Evolutionary conservation across 495 filamentous ascomycete genomes (phyloP), one percentile per base, ranked within the genome.

Genomic region (Penicillium malachiteum): DNA sequence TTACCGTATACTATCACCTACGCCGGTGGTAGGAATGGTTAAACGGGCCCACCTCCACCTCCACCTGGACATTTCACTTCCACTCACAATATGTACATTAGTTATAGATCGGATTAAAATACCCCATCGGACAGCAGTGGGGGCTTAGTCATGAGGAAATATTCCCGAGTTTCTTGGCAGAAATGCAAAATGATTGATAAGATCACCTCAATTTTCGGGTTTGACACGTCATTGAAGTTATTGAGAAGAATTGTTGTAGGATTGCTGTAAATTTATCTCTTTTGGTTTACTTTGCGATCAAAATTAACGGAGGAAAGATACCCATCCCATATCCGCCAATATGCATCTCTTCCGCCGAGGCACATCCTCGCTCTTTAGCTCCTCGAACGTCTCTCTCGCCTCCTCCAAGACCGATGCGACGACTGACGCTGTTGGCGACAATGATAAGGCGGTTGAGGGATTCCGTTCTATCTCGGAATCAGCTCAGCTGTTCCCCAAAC

Each of bases 401-500:
- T 67, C 71, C 31, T 63, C 59, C 42, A 64, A 47, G 56, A 71
- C 60, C 50, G 60, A 63, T 45, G 55, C 63, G 17, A 57, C 64
- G 18, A 61, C 59, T 32, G 65, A 55, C 14, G 55, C 62, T n/a
- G 57, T 60, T 33, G 62, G 61, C 9, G 63, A 65, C 47, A 63
- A 57, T 34, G 48, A 47, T 16, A 55, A 57, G 17, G 56, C 65
- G 10, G 38, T 42, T 11, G 65, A 71, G 33, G 75, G 77, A 31
- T 81, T 79, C 65, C 59, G 65, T 35, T 74, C 65, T 7, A 63
- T 70, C 37, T 50, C 76, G 3, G 68, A 71, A 17, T 65, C 58
- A 1, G 72, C 71, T n/a, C 56, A 59, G 38, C 71, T 77, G 10
- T 78, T 80, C 35, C 50, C 60, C 2, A 78, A 80, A 31, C 87